phyloP scores from a whole-genome alignment of 306 rosid species.

The Acacia crassicarpa region DNA sequence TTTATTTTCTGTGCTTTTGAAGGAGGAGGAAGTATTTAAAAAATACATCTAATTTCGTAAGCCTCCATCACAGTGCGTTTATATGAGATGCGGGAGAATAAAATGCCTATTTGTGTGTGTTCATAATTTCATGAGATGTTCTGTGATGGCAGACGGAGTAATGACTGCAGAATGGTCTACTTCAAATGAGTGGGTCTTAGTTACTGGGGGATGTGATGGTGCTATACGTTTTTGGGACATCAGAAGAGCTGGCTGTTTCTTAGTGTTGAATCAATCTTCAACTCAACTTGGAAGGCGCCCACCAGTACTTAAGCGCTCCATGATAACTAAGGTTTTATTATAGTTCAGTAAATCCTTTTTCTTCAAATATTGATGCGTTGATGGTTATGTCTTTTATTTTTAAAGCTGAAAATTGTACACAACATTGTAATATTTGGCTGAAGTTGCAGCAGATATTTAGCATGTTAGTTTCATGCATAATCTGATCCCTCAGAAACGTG shows the following conservation, averaged over 20 bases:
- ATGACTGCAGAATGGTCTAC: conserved; percentile 91
- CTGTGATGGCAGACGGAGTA: conserved; percentile 76
- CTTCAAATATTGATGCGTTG: background rate
- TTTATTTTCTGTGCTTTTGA: background rate
- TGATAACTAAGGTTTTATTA: conserved; percentile 46
- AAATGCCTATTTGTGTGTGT: background rate
- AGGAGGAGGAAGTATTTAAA: conserved; percentile 10
- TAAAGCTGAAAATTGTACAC: background rate
- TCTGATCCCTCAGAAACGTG: conserved; percentile 20
- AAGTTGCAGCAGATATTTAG: conserved; percentile 21
- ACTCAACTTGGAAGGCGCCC: conserved; percentile 95
- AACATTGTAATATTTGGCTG: conserved; percentile 20
- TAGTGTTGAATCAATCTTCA: conserved; percentile 77
- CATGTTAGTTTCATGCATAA: conserved; percentile 4
- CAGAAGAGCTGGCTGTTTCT: conserved; percentile 89
- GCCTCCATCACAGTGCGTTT: background rate
- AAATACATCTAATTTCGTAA: background rate
- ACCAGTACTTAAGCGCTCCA: conserved; percentile 54
- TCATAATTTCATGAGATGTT: conserved; percentile 12
- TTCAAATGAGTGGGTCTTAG: conserved; percentile 86
- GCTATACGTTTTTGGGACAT: conserved; percentile 98
- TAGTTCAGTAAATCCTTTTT: conserved; percentile 17
- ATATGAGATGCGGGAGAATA: conserved; percentile 5
- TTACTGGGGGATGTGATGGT: conserved; percentile 97
- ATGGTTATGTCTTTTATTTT: background rate